These are phyloP conservation scores for Allomyces macrogynus DNA, from an alignment of 192 early-diverging fungal species.

Conservation along the genomic window DNA sequence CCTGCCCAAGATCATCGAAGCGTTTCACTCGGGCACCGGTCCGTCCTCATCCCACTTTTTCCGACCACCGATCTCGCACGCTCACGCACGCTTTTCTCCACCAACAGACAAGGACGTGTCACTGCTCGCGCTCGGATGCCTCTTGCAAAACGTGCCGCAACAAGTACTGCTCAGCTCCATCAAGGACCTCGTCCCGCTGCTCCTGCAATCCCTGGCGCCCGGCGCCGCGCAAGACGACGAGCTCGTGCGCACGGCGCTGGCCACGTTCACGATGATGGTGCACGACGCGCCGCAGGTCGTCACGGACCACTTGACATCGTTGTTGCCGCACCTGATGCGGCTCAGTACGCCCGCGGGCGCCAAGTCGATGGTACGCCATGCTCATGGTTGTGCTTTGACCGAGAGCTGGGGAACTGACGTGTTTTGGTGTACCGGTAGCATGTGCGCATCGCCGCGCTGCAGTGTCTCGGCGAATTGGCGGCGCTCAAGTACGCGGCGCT, in stretches of 20 bases:
- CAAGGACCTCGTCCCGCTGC: slow-evolving; percentile 48
- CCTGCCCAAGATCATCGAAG: slow-evolving; percentile 21
- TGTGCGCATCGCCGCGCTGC: slow-evolving; percentile 54
- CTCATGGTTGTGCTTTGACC: background rate
- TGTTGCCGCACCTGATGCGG: slow-evolving; percentile 4
- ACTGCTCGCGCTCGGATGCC: slow-evolving; percentile 59
- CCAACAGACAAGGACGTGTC: background rate
- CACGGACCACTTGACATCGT: slow-evolving; percentile 15
- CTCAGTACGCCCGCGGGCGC: background rate
- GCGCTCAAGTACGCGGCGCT: slow-evolving; percentile 36
- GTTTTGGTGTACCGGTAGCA: background rate
- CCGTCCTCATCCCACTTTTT: background rate
- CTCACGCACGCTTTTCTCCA: background rate
- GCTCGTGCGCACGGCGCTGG: slow-evolving; percentile 51
- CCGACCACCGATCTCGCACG: no score
- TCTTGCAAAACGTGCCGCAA: slow-evolving; percentile 63
- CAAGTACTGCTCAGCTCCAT: slow-evolving; percentile 60
- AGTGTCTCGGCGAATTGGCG: slow-evolving; percentile 44
- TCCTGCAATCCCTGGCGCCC: slow-evolving; percentile 42
- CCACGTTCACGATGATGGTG: slow-evolving; percentile 51
- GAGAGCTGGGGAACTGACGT: no score
- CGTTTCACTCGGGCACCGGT: slow-evolving; percentile 6
- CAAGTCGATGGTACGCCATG: slow-evolving; percentile 8
- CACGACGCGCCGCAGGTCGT: slow-evolving; percentile 49
- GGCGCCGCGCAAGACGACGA: slow-evolving; percentile 30